Conservation (phyloP, 225 moss, liverwort and hornwort genomes). For the Lunularia cruciata region DNA sequence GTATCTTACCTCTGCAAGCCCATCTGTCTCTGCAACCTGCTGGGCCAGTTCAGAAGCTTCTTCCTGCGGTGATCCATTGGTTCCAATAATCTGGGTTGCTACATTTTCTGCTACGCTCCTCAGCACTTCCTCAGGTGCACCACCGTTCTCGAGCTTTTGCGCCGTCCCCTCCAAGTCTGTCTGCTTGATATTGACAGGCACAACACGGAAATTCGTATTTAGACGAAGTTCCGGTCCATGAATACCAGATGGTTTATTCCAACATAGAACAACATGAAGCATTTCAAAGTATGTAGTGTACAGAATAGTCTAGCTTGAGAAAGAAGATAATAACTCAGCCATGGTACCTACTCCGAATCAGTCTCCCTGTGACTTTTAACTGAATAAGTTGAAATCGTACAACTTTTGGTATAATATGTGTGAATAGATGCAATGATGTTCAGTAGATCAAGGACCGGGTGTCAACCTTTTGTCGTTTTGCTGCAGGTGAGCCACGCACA, state of each 20-base stretch:
- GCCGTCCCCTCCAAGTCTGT: slow-evolving; percentile 81
- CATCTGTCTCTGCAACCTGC: slow-evolving; percentile 52
- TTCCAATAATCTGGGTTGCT: slow-evolving; percentile 52
- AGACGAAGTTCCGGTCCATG: not conserved
- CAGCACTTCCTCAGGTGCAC: slow-evolving; percentile 60
- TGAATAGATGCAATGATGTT: no score
- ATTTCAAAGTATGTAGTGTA: no score
- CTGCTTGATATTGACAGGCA: slow-evolving; percentile 36
- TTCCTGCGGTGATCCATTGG: slow-evolving; percentile 41
- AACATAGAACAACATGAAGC: no score
- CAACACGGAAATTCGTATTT: not conserved
- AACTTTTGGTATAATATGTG: no score
- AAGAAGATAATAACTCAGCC: no score
- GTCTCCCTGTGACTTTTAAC: no score
- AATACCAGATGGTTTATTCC: no score
- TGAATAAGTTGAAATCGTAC: no score
- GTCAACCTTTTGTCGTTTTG: slow-evolving; percentile 88
- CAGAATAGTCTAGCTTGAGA: no score
- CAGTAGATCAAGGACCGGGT: not conserved
- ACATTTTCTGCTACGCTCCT: slow-evolving; percentile 63
- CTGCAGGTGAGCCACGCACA: slow-evolving; percentile 66
- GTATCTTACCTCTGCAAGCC: slow-evolving; percentile 76
- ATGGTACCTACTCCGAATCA: no score
- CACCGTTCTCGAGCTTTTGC: slow-evolving; percentile 83
- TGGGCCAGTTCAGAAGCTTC: slow-evolving; percentile 40